Evolutionary conservation across 768 basidiomycete species (phyloP).

Genomic region (Dioszegia crocea): DNA sequence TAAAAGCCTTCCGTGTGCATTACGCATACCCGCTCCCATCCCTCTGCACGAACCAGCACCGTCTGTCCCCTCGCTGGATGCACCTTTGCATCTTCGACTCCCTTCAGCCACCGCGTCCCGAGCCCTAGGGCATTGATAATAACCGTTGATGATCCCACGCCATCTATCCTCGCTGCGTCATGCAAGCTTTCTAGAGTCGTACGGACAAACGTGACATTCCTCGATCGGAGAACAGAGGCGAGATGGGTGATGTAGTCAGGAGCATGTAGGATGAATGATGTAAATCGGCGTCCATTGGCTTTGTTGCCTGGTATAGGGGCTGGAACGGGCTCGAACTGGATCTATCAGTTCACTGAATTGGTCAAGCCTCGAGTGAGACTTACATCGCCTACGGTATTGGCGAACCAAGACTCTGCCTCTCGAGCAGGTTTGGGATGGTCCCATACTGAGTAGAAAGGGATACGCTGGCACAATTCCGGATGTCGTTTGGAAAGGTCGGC

Average conservation of each 20-base stretch:
- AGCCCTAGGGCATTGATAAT: conserved; percentile 61
- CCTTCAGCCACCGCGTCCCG: conserved; percentile 67
- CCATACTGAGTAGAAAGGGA: conserved; percentile 33
- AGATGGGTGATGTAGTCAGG: conserved; percentile 58
- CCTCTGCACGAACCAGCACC: conserved; percentile 63
- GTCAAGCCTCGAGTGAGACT: conserved; percentile 9
- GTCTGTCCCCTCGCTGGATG: conserved; percentile 82
- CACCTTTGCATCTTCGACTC: conserved; percentile 70
- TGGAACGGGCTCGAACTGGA: conserved; percentile 2
- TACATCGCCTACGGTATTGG: conserved; percentile 29
- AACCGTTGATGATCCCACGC: conserved; percentile 73
- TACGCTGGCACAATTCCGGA: conserved; percentile 36
- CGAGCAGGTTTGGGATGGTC: conserved; percentile 1
- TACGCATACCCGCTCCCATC: conserved; percentile 54
- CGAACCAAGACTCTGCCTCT: conserved; percentile 29
- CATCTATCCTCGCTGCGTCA: conserved; percentile 67
- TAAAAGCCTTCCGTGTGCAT: conserved; percentile 31
- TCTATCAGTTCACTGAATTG: not conserved
- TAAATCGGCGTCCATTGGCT: conserved; percentile 44
- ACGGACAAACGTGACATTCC: conserved; percentile 55
- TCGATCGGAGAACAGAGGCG: conserved; percentile 50
- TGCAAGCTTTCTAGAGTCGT: conserved; percentile 62
- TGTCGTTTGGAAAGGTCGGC: conserved; percentile 27
- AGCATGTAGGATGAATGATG: conserved; percentile 57
- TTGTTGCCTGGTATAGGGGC: conserved; percentile 15